A percentile compares a stretch with the other conserved stretches of the same genome.
Conservation (phyloP, 2,329 filamentous ascomycete genomes). For the Aspergillus sp. region DNA sequence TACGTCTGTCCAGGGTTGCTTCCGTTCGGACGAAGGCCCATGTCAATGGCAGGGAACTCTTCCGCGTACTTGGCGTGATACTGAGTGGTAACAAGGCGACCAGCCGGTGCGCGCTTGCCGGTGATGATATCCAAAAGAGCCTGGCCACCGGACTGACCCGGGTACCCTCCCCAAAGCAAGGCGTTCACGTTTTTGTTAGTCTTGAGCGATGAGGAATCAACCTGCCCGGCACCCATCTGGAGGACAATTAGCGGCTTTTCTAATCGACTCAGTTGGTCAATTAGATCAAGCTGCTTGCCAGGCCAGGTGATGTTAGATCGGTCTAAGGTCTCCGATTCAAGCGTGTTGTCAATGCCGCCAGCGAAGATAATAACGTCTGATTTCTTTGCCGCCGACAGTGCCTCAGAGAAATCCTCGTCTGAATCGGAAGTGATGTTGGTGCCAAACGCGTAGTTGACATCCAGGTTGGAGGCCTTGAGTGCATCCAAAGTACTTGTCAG, state of each 20-base stretch:
- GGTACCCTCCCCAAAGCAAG: conserved; percentile 47
- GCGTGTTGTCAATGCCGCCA: conserved; percentile 43
- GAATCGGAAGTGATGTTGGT: conserved; percentile 31
- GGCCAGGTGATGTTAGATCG: conserved; percentile 44
- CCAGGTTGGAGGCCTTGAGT: conserved; percentile 47
- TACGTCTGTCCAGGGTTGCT: conserved; percentile 46
- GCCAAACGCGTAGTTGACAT: conserved; percentile 47
- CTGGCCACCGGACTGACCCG: conserved; percentile 44
- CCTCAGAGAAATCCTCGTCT: conserved; percentile 32
- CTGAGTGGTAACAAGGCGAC: conserved; percentile 41
- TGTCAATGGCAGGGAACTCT: conserved; percentile 41
- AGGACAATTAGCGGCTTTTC: conserved; percentile 43
- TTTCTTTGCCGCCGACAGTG: conserved; percentile 34
- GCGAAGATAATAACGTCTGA: conserved; percentile 41
- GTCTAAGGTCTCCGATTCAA: conserved; percentile 45
- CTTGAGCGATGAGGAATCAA: conserved; percentile 43
- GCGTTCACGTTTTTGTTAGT: conserved; percentile 41
- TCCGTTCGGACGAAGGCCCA: conserved; percentile 40
- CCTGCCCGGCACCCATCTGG: conserved; percentile 46
- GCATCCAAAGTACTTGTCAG: conserved; percentile 55
- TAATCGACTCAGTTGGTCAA: conserved; percentile 35
- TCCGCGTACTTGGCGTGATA: conserved; percentile 44
- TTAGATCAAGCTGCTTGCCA: conserved; percentile 42
- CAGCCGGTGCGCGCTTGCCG: conserved; percentile 42
- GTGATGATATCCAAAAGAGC: conserved; percentile 45